A percentile compares a stretch with the other conserved stretches of the same genome.
Evolutionary conservation across 2,329 filamentous ascomycete genomes (phyloP).

Genomic region (Botrytis byssoidea): DNA sequence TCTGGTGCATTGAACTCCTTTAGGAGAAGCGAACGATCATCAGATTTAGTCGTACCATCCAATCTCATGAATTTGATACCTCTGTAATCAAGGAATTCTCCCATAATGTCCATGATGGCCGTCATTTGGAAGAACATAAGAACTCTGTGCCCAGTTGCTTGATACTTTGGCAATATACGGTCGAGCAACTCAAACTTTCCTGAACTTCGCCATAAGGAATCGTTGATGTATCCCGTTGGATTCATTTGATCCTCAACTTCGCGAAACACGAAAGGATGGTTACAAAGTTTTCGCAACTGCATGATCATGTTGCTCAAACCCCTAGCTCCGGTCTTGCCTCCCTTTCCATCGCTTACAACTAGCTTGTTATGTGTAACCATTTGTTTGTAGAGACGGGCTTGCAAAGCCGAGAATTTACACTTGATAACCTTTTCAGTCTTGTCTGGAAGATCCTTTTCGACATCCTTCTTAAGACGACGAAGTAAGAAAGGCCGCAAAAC

Average conservation of each 20-base stretch:
- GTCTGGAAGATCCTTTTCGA: conserved; percentile 97
- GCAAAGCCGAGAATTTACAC: conserved; percentile 94
- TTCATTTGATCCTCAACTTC: conserved; percentile 99
- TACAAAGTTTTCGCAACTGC: conserved; percentile 97
- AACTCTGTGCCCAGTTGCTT: conserved; percentile 85
- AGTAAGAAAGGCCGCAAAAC: conserved; percentile 95
- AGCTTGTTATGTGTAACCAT: conserved; percentile 95
- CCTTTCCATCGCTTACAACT: conserved; percentile 90
- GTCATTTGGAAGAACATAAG: conserved; percentile 99
- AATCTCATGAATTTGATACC: conserved; percentile 85
- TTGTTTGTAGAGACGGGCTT: conserved; percentile 93
- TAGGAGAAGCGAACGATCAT: conserved; percentile 90
- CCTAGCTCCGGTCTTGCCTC: conserved; percentile 88
- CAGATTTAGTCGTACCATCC: conserved; percentile 95
- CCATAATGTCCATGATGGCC: conserved; percentile 99
- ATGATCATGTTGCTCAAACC: conserved; percentile 99
- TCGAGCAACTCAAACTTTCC: conserved; percentile 98
- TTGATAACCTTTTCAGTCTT: conserved; percentile 99
- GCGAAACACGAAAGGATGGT: conserved; percentile 98
- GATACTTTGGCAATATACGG: conserved; percentile 89
- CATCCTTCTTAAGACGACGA: conserved; percentile 97
- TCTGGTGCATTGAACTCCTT: conserved; percentile 84
- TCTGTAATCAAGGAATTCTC: conserved; percentile 87
- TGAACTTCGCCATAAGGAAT: conserved; percentile 89
- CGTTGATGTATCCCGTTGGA: conserved; percentile 81